Evolutionary conservation across 2,329 filamentous ascomycete species (phyloP), one percentile per base, ranked within the genome.

Genomic region (Drechslerella coelobrocha): DNA sequence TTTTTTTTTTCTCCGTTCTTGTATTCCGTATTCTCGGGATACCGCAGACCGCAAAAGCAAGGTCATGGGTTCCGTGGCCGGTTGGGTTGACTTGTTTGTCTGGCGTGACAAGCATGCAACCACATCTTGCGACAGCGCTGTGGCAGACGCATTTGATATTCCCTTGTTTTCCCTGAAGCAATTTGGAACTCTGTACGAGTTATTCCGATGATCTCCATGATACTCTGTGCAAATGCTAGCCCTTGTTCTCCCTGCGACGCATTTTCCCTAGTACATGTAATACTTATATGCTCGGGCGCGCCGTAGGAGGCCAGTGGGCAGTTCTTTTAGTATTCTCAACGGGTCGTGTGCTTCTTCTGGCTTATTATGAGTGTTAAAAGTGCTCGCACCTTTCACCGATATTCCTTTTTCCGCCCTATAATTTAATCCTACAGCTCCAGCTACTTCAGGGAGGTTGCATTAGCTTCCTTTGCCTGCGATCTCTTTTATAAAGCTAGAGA

Each of bases 91-190:
- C 39, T 56, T 39, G 29, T 26, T 31, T 56, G 59, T 57, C 61
- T 71, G 66, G 66, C 66, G 59, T 71, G 66, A 71, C 53, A 71
- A 71, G 66, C 66, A 71, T 71, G 66, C 59, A 48, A 71, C 59
- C 52, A 17, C 19, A 47, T 55, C 37, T n/a, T 34, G 17, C 29
- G 47, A 34, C 43, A 14, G 43, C 17, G 27, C 50, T 43, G 56
- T 24, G 62, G 39, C 53, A 53, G 61, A 39, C 62, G 59, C 53
- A 53, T 39, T 59, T 54, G 51, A 21, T 34, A 19, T 50, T 29
- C 29, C 27, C 55, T 7, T 29, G 29, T 29, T 66, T 45, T 29
- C 39, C 17, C 39, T 47, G 39, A 29, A 50, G 56, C 50, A 53
- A 47, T 53, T 50, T 54, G 52, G 65, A 59, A 51, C 48, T 52